Evolutionary conservation across 306 rosid species (phyloP), one percentile per base, ranked within the genome.

Genomic region (Castanospermum australe): DNA sequence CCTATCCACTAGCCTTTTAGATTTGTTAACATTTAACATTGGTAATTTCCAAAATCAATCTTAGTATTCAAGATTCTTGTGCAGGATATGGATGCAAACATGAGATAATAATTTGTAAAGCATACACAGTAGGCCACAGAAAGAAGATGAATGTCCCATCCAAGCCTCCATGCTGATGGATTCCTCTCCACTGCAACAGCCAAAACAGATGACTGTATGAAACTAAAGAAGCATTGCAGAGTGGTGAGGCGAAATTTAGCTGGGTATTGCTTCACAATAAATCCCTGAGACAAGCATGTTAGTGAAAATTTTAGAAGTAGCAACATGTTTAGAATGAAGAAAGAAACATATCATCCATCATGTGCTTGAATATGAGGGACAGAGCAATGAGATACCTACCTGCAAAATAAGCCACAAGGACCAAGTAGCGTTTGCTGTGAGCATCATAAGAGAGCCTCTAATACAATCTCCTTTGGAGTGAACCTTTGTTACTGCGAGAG

Each of bases 341-440:
- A 21, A 21, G 38, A 67, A 42, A 11, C 20, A 42, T 13, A 30
- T 28, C 14, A 57, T 47, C 10, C 33, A 60, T 60, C 60, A 60
- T 54, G 48, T 2, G n/a, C n/a, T n/a, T 33, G 44, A 18, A 25
- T 17, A 41, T 18, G 20, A 18, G 48, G 39, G 73, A 47, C 14
- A 57, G 63, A 38, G 67, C 6, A 41, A 28, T 8, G 20, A 25
- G 42, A 12, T 44, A 54, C 2, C 2, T 57, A 94, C 99, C 97
- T 95, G 99, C 63, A 92, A 82, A 83, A 95, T 82, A 62, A 95
- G 97, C 98, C 99, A 95, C 32, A 95, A 39, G 61, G 97, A 87
- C 97, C 97, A 92, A 48, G 87, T 35, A 57, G 84, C 80, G 77
- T 92, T 95, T 84, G 96, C 99, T 13, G 90, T 76, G 73, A 95